Conservation (phyloP, 352 stramenopile genomes). For the Pythium biforme region DNA sequence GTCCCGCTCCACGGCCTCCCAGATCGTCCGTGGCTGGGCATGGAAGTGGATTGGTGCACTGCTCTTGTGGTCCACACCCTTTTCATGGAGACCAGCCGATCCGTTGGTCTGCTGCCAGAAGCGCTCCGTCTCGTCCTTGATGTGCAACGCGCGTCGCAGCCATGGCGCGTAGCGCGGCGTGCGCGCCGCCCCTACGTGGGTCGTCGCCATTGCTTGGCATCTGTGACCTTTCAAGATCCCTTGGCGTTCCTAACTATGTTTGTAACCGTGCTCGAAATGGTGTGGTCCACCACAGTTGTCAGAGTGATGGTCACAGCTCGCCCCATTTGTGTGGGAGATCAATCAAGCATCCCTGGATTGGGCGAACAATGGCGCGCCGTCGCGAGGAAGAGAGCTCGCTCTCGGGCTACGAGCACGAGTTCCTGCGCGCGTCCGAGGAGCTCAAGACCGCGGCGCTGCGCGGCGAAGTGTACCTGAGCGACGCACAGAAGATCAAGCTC, state of each 20-base stretch:
- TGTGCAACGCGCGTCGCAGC: slow-evolving; percentile 39
- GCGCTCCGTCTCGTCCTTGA: slow-evolving; percentile 16
- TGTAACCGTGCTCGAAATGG: not conserved
- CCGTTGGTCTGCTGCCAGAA: slow-evolving; percentile 22
- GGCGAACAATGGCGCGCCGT: slow-evolving; percentile 10
- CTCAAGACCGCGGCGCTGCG: slow-evolving; percentile 33
- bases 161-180: slow-evolving; percentile 55
- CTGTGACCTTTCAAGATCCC: slow-evolving; percentile 18
- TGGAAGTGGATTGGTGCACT: no score
- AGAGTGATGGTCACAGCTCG: slow-evolving; percentile 17
- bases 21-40: slow-evolving; percentile 16
- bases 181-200: not conserved
- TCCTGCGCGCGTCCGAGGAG: slow-evolving; percentile 46
- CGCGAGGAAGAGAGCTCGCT: slow-evolving; percentile 50
- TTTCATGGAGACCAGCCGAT: no score
- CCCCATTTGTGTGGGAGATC: not conserved
- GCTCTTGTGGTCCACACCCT: no score
- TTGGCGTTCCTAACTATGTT: not conserved
- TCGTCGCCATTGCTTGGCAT: not conserved
- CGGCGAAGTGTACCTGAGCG: slow-evolving; percentile 36
- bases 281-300: slow-evolving; percentile 12
- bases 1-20: slow-evolving; percentile 43
- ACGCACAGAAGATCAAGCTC: slow-evolving; percentile 74
- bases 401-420: slow-evolving; percentile 43
- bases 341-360: not conserved